Evolutionary conservation across 805 yeast genomes (phyloP).

Genomic region (Torulaspora franciscae): DNA sequence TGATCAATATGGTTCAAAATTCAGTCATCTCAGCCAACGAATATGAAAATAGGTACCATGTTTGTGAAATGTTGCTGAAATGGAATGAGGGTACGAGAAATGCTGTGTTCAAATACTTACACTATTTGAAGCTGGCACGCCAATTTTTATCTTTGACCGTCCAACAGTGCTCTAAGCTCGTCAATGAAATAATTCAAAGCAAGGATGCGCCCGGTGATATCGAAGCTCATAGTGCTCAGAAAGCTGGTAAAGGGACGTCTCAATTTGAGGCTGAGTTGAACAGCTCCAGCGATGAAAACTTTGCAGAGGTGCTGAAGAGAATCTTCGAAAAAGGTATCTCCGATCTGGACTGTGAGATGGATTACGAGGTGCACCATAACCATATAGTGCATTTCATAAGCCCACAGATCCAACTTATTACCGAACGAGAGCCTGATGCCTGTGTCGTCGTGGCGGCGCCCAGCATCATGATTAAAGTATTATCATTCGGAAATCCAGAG

Average conservation of each 20-base stretch:
- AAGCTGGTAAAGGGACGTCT: neutral
- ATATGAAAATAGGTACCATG: constrained; percentile 56
- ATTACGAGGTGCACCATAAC: constrained; percentile 44
- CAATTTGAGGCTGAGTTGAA: constrained; percentile 8
- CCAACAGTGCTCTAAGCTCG: constrained; percentile 45
- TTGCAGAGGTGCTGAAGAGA: constrained; percentile 14
- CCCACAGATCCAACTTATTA: constrained; percentile 76
- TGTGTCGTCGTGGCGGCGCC: constrained; percentile 73
- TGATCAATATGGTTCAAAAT: constrained; percentile 22
- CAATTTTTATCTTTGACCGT: constrained; percentile 43
- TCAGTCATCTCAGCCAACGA: constrained; percentile 8
- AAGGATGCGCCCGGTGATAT: constrained; percentile 9
- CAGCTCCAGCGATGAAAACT: constrained; percentile 6
- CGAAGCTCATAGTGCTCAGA: neutral
- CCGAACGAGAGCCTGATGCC: constrained; percentile 48
- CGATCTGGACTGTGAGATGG: constrained; percentile 34
- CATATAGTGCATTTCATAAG: constrained; percentile 63
- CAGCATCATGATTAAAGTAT: constrained; percentile 57
- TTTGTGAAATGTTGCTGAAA: constrained; percentile 67
- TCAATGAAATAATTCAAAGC: constrained; percentile 46
- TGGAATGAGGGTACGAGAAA: constrained; percentile 75
- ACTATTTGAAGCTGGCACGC: constrained; percentile 43
- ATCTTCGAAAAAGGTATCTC: constrained; percentile 51
- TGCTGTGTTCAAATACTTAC: constrained; percentile 54
- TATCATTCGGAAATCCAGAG: constrained; percentile 50